Evolutionary conservation across 352 stramenopile species (phyloP).

Genomic region (Pythium chondricola): DNA sequence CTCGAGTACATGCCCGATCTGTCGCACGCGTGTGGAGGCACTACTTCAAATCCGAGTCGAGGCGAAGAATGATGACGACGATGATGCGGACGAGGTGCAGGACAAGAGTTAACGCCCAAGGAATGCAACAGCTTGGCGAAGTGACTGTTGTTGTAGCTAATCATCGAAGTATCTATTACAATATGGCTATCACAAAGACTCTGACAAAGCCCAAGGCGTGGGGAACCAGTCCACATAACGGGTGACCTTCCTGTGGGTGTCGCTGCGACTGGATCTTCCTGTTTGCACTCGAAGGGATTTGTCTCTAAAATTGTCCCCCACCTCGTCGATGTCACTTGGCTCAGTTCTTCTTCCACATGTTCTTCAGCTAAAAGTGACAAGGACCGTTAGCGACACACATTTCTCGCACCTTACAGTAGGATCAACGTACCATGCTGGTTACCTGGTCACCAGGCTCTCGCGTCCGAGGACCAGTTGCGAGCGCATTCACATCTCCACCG

Average conservation of each 20-base stretch:
- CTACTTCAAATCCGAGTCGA: constrained; percentile 77
- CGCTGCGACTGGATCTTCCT: too few relatives aligned
- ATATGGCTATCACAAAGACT: too few relatives aligned
- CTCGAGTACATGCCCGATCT: constrained; percentile 79
- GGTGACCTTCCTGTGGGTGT: too few relatives aligned
- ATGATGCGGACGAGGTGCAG: constrained; percentile 5
- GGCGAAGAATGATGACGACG: constrained; percentile 27
- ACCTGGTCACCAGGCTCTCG: constrained; percentile 17
- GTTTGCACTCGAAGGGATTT: too few relatives aligned
- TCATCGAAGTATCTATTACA: too few relatives aligned
- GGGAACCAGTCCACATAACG: too few relatives aligned
- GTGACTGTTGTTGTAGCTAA: too few relatives aligned
- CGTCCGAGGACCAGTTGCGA: constrained; percentile 10
- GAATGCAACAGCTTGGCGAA: not conserved
- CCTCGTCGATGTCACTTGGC: too few relatives aligned
- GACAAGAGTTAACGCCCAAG: constrained; percentile 2
- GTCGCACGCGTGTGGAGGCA: constrained; percentile 62
- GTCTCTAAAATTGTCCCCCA: too few relatives aligned
- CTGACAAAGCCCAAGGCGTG: too few relatives aligned
- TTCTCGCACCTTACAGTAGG: not conserved
- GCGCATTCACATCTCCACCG: constrained; percentile 15
- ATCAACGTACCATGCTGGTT: constrained; percentile 15
- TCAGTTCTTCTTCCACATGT: constrained; percentile 84
- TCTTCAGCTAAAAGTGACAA: too few relatives aligned
- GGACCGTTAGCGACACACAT: too few relatives aligned